phyloP scores from a whole-genome alignment of 768 basidiomycete genomes.

The Kwoniella mangroviensis region DNA sequence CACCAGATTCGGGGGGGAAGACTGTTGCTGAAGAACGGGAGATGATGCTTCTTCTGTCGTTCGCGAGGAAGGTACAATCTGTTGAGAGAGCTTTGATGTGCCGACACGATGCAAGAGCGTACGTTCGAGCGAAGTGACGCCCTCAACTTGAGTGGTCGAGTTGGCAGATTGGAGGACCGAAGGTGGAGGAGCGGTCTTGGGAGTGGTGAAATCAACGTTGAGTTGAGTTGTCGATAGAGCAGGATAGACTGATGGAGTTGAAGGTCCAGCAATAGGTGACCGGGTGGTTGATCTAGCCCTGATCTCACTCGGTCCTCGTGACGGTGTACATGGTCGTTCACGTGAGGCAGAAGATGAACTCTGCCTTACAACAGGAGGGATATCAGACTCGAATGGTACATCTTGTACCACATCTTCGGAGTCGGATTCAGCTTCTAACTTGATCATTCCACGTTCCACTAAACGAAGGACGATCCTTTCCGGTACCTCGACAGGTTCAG shows the following conservation, averaged over 20 bases:
- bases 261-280: slow-evolving; percentile 1
- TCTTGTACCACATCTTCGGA: slow-evolving; percentile 14
- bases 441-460: slow-evolving; percentile 20
- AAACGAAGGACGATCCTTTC: slow-evolving; percentile 23
- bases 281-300: background rate
- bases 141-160: background rate
- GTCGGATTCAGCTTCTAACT: slow-evolving; percentile 27
- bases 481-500: slow-evolving; percentile 16
- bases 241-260: slow-evolving; percentile 6
- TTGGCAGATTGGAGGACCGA: slow-evolving; percentile 2
- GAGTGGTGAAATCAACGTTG: background rate
- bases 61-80: slow-evolving; percentile 18
- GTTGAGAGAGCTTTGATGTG: slow-evolving; percentile 19
- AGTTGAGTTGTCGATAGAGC: background rate
- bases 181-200: background rate
- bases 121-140: background rate
- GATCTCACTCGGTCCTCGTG: background rate
- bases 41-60: background rate
- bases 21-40: background rate
- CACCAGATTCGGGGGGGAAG: background rate
- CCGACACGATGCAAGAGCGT: background rate
- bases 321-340: background rate
- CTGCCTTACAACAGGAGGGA: background rate
- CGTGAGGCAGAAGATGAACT: background rate
- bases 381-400: background rate